Base-by-base conservation (phyloP, 768 basidiomycete genomes). In the Tylopilus balloui region DNA sequence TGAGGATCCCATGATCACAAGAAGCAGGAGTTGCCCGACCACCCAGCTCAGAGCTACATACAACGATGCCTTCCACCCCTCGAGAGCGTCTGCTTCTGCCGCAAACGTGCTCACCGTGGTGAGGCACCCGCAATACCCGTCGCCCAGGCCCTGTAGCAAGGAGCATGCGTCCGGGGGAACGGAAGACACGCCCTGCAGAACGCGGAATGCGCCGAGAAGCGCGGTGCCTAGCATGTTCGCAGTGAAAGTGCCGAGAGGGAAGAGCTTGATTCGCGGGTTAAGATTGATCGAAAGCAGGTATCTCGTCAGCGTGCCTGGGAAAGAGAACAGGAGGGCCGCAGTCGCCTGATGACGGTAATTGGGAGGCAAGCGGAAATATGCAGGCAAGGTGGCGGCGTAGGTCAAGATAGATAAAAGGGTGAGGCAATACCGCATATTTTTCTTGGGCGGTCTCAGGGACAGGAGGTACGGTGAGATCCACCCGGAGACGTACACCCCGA, bases 121-220 rank as follows among this genome's bases (percentile, higher is more conserved):
- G 57, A 98, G 73, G 70, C 92, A 93, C 11, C 93, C 96, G 63
- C 94, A 97, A 63, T 92, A 97, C 7, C 96, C 96, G 63, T 97
- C 92, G 20, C 75, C 73, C 31, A 98, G 69, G 1, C 92, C 94
- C 61, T 89, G 85, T 35, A 97, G 67, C 17, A 91, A 72, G 21
- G 78, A 74, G 62, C 94, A 96, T 28, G 78, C 74, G 50, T 75
- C 69, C 19, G 68, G 63, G 2, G 84, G 78, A 20, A 68, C 52
- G 28, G 71, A 71, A 29, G 58, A 45, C 10, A 66, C 7, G 48
- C 80, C 78, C 64, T 92, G 88, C 36, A 92, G 65, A 43, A 88
- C 81, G 57, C 80, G 83, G 57, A 87, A 82, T 20, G 76, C 71
- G 17, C 84, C 86, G 20, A 96, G 74, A 49, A 98, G 67, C n/a